Evolutionary conservation across 2,329 filamentous ascomycete species (phyloP), one percentile per base, ranked within the genome.

Genomic region (Knoxdaviesia proteae): DNA sequence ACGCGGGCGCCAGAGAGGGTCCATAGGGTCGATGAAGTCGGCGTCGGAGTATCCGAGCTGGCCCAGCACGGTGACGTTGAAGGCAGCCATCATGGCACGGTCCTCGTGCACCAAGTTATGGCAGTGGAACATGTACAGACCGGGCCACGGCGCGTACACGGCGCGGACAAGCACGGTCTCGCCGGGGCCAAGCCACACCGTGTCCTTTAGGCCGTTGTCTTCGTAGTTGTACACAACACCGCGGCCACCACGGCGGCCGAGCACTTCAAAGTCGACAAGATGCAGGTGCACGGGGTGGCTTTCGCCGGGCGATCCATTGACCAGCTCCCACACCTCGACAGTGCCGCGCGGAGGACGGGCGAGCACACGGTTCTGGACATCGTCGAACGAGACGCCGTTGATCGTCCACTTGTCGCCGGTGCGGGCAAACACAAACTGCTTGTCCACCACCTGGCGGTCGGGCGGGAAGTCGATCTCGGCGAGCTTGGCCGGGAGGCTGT

Each of bases 221-320:
- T 76, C 71, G 48, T 75, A 75, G 0, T 66, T 60, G 46, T 60
- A 49, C 5, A 74, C 62, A 7, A 44, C 44, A 8, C 49, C 51
- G 3, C 61, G 57, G 7, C 61, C 62, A 4, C 65, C 64, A 0
- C 51, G 61, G 11, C 71, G 65, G 6, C 56, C 59, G 29, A 73
- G 49, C 34, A 76, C 58, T 44, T 67, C 63, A 53, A 76, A 69
- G 49, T 74, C 70, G 40, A 77, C 64, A 1, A 75, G 59, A 50
- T 76, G 72, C 40, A 75, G 64, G 52, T 76, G 71, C 33, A 67
- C 56, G 1, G 69, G 70, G 48, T 74, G 70, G 2, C 63, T 61
- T 53, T 66, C 68, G 31, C 61, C 64, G 10, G 64, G 68, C 9
- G 59, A 60, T 31, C 54, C 57, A 52, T 75, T 72, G 45, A 61